Percentiles rank a stretch among this genome's conserved stretches.
Evolutionary conservation across 768 basidiomycete species (phyloP).

Genomic region (Tylopilus sp.): DNA sequence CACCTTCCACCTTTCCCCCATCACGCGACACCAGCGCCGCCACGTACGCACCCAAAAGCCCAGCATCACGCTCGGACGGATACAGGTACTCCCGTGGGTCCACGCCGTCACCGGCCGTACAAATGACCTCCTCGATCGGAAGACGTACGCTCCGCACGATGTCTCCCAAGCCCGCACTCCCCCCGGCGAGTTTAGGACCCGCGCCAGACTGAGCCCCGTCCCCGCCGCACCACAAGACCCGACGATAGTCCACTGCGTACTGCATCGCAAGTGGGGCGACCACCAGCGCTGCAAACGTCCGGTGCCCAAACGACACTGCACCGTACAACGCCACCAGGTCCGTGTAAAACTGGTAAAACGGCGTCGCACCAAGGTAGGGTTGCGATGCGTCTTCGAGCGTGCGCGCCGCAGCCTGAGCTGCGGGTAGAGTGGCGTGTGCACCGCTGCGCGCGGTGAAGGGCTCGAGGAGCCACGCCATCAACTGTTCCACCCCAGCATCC

Average conservation of each 20-base stretch:
- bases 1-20: constrained; percentile 42
- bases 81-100: constrained; percentile 63
- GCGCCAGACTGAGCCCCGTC: constrained; percentile 18
- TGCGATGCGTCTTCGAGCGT: constrained; percentile 52
- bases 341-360: constrained; percentile 93
- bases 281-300: constrained; percentile 69
- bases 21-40: constrained; percentile 40
- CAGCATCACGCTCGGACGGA: constrained; percentile 62
- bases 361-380: constrained; percentile 59
- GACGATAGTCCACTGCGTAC: constrained; percentile 81
- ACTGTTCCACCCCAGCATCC: constrained; percentile 55
- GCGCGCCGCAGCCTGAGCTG: constrained; percentile 7
- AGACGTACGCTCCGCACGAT: constrained; percentile 55
- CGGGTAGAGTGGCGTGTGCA: neutral
- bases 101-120: constrained; percentile 3
- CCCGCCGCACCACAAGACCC: constrained; percentile 80
- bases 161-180: constrained; percentile 3
- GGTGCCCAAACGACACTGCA: constrained; percentile 83
- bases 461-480: constrained; percentile 59
- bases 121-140: constrained; percentile 48
- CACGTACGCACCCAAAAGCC: constrained; percentile 63
- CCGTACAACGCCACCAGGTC: constrained; percentile 91
- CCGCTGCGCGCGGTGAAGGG: constrained; percentile 42
- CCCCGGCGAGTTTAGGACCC: neutral
- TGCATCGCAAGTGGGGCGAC: constrained; percentile 73